Conservation (phyloP, 2,329 filamentous ascomycete species). For the Talaromyces sp. region DNA sequence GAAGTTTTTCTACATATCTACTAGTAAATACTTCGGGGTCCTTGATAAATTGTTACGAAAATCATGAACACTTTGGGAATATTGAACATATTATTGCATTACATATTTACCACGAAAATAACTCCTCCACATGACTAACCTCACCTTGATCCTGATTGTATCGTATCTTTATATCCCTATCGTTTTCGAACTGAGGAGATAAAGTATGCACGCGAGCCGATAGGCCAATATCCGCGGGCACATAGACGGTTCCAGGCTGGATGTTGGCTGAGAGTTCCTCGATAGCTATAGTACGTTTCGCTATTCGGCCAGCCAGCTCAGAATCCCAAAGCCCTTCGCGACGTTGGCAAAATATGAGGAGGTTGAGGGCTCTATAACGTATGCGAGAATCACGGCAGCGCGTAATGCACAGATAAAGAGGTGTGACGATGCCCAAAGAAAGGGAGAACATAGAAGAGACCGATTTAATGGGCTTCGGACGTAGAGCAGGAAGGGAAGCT, state of each 20-base stretch:
- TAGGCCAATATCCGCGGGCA: background rate
- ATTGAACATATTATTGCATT: background rate
- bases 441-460: conserved; percentile 55
- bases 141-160: background rate
- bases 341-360: conserved; percentile 62
- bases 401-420: conserved; percentile 67
- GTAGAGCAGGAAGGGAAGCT: conserved; percentile 8
- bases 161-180: background rate
- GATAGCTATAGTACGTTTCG: conserved; percentile 18
- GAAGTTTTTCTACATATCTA: too few relatives aligned
- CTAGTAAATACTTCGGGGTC: too few relatives aligned
- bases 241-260: background rate
- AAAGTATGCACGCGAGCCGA: background rate
- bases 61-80: too few relatives aligned
- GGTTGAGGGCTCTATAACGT: conserved; percentile 63
- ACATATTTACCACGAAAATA: background rate
- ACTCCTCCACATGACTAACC: background rate
- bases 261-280: conserved; percentile 22
- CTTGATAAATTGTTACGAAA: too few relatives aligned
- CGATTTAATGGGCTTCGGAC: conserved; percentile 8
- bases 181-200: background rate
- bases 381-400: conserved; percentile 63
- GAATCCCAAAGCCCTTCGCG: conserved; percentile 70
- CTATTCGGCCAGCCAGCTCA: conserved; percentile 20
- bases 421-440: conserved; percentile 66